These are phyloP conservation scores for Potentilla sterilis DNA, from an alignment of 306 rosid genomes.

Conservation along the genomic window DNA sequence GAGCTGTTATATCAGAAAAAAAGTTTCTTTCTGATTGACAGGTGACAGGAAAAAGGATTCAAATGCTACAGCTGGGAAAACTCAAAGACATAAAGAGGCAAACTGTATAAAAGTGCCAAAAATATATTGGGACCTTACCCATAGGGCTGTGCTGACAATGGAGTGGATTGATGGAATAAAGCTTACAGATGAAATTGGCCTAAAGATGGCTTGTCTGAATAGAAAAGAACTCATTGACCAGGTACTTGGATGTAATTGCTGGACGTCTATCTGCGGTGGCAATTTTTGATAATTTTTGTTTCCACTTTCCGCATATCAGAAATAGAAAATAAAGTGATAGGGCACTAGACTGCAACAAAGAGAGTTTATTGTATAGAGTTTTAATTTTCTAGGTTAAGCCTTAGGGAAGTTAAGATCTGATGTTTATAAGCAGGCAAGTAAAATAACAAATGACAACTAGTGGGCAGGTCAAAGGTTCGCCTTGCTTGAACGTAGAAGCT, in stretches of 20 bases:
- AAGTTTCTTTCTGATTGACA: slow-evolving; percentile 17
- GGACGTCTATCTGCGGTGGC: slow-evolving; percentile 22
- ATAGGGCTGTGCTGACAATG: slow-evolving; percentile 83
- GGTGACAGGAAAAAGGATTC: slow-evolving; percentile 37
- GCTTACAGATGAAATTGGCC: slow-evolving; percentile 74
- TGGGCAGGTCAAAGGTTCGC: background rate
- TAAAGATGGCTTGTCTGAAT: slow-evolving; percentile 66
- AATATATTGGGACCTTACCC: slow-evolving; percentile 80
- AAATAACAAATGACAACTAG: background rate
- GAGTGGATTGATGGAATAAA: slow-evolving; percentile 97
- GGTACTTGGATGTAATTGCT: slow-evolving; percentile 40
- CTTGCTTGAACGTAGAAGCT: background rate
- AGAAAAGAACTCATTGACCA: slow-evolving; percentile 84
- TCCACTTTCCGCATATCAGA: background rate
- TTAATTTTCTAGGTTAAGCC: background rate
- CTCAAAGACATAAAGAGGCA: slow-evolving; percentile 25
- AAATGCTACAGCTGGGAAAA: slow-evolving; percentile 34
- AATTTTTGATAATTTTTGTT: slow-evolving; percentile 5
- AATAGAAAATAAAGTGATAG: background rate
- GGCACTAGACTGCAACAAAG: background rate
- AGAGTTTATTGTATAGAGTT: background rate
- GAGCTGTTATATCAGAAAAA: slow-evolving; percentile 1
- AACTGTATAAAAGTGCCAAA: slow-evolving; percentile 75
- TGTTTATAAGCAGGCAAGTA: background rate
- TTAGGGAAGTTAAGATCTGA: background rate